These are phyloP conservation scores for Leishmania tarentolae DNA, from an alignment of 208 protist species.

Conservation along the genomic window DNA sequence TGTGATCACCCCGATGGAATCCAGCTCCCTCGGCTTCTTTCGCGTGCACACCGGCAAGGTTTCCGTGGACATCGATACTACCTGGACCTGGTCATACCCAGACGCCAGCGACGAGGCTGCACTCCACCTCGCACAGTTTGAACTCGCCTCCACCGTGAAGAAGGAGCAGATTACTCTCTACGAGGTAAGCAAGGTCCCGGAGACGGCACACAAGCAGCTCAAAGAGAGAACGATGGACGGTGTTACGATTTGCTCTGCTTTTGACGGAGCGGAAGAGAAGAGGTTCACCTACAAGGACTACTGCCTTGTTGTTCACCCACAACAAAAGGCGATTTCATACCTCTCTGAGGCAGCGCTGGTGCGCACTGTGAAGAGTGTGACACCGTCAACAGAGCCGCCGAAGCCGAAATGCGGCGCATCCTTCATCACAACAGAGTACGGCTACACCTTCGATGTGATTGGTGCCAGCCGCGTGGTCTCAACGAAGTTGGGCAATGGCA, in stretches of 20 bases:
- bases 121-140: slow-evolving; percentile 37
- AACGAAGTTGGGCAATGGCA: slow-evolving; percentile 67
- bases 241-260: slow-evolving; percentile 47
- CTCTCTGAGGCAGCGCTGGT: slow-evolving; percentile 47
- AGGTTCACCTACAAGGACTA: slow-evolving; percentile 54
- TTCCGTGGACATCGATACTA: slow-evolving; percentile 55
- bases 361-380: slow-evolving; percentile 48
- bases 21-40: slow-evolving; percentile 51
- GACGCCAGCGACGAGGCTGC: background rate
- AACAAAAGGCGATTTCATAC: slow-evolving; percentile 65
- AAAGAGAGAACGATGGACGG: slow-evolving; percentile 52
- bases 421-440: slow-evolving; percentile 62
- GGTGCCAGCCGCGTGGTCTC: slow-evolving; percentile 56
- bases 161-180: slow-evolving; percentile 67
- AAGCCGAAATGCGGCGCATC: slow-evolving; percentile 41
- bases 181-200: slow-evolving; percentile 36
- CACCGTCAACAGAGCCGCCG: slow-evolving; percentile 35
- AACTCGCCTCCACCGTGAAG: slow-evolving; percentile 56
- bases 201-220: slow-evolving; percentile 38
- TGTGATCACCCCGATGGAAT: slow-evolving; percentile 40
- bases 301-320: slow-evolving; percentile 55
- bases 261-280: slow-evolving; percentile 62
- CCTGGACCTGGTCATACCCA: slow-evolving; percentile 56
- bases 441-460: slow-evolving; percentile 63
- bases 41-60: slow-evolving; percentile 53